A percentile compares a stretch with the other conserved stretches of the same genome.
Evolutionary conservation across 2,329 filamentous ascomycete genomes (phyloP).

Genomic region (Cladosporium sp.): DNA sequence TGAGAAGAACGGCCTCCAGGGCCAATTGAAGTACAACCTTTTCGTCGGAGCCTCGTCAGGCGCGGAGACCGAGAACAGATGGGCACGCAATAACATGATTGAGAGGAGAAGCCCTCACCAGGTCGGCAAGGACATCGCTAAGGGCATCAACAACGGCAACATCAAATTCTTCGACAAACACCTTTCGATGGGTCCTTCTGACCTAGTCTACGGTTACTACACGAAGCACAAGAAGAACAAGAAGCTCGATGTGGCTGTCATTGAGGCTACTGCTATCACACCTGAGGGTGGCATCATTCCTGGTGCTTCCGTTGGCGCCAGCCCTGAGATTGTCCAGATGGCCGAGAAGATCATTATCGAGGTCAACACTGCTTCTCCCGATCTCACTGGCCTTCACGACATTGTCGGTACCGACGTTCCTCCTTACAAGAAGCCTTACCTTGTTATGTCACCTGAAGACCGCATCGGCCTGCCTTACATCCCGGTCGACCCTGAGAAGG

Average conservation of each 20-base stretch:
- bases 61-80: constrained; percentile 86
- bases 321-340: constrained; percentile 84
- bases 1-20: constrained; percentile 80
- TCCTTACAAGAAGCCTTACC: constrained; percentile 77
- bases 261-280: constrained; percentile 80
- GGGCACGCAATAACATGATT: constrained; percentile 89
- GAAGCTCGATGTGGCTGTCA: constrained; percentile 77
- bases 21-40: constrained; percentile 79
- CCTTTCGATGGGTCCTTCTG: constrained; percentile 85
- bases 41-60: constrained; percentile 90
- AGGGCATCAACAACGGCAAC: constrained; percentile 83
- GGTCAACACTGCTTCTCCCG: constrained; percentile 83
- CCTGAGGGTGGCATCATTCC: constrained; percentile 87
- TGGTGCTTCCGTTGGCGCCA: constrained; percentile 78
- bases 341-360: constrained; percentile 84
- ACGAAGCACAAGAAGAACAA: constrained; percentile 75
- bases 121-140: constrained; percentile 85
- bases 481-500: constrained; percentile 79
- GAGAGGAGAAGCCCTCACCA: constrained; percentile 81
- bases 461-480: constrained; percentile 81
- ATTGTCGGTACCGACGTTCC: constrained; percentile 87
- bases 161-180: constrained; percentile 96
- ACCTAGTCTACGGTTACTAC: constrained; percentile 75
- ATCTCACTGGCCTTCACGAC: constrained; percentile 85
- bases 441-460: constrained; percentile 83